Evolutionary conservation across 2,329 filamentous ascomycete genomes (phyloP).

Genomic region (Hortaea werneckii): DNA sequence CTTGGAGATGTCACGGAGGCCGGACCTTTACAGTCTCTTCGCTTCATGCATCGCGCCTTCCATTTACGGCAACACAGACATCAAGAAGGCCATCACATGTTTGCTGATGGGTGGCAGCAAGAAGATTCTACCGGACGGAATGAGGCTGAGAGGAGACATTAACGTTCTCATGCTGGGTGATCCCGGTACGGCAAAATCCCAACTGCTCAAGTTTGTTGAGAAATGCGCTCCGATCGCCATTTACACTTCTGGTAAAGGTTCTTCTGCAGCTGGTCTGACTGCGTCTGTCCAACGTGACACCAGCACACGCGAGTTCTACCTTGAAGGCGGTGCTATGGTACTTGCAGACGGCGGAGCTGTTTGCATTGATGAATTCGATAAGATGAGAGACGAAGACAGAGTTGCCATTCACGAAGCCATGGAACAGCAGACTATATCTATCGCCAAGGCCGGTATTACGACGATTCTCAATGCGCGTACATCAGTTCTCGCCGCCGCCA

Average conservation of each 20-base stretch:
- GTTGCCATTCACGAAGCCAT: slow-evolving; percentile 99
- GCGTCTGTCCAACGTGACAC: slow-evolving; percentile 92
- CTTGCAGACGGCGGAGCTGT: slow-evolving; percentile 93
- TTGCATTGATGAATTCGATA: slow-evolving; percentile 98
- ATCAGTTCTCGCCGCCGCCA: slow-evolving; percentile 88
- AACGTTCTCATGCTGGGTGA: slow-evolving; percentile 95
- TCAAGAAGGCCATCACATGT: slow-evolving; percentile 95
- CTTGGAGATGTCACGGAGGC: slow-evolving; percentile 74
- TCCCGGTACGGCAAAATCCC: slow-evolving; percentile 95
- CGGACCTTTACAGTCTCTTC: slow-evolving; percentile 87
- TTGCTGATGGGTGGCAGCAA: slow-evolving; percentile 90
- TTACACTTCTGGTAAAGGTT: slow-evolving; percentile 97
- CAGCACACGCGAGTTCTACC: slow-evolving; percentile 87
- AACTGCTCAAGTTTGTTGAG: slow-evolving; percentile 93
- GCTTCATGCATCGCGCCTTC: slow-evolving; percentile 90
- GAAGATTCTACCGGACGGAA: slow-evolving; percentile 93
- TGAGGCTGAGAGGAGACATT: slow-evolving; percentile 95
- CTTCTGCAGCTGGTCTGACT: slow-evolving; percentile 91
- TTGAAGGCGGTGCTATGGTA: slow-evolving; percentile 97
- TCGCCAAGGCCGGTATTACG: slow-evolving; percentile 96
- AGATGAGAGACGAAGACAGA: slow-evolving; percentile 96
- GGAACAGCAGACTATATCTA: slow-evolving; percentile 99
- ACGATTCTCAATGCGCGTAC: slow-evolving; percentile 95
- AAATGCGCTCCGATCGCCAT: slow-evolving; percentile 94
- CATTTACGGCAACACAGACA: slow-evolving; percentile 91